Conservation (phyloP, 768 basidiomycete genomes). For the Naematelia encephala region DNA sequence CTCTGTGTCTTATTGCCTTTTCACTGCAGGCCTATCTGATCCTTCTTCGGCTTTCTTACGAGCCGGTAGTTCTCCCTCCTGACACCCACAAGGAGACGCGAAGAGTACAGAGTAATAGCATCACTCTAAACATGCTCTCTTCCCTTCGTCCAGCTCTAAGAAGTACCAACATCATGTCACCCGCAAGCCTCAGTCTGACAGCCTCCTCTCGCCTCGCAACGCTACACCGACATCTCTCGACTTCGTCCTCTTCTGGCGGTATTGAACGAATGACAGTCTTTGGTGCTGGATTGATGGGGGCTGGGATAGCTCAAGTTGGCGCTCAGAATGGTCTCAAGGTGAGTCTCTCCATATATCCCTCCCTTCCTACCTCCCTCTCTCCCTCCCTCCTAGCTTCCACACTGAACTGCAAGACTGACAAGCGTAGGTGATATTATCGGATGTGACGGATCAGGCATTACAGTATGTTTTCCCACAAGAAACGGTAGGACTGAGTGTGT, state of each 20-base stretch:
- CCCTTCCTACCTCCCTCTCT: neutral
- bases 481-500: neutral
- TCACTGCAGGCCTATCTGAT: neutral
- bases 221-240: slow-evolving; percentile 16
- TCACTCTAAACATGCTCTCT: slow-evolving; percentile 7
- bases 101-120: too few relatives aligned
- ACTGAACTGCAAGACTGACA: neutral
- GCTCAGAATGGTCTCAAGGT: slow-evolving; percentile 53
- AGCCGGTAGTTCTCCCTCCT: neutral
- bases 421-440: slow-evolving; percentile 49
- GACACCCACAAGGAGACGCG: too few relatives aligned
- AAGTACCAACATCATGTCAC: neutral
- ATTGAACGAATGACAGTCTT: slow-evolving; percentile 52
- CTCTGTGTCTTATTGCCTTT: too few relatives aligned
- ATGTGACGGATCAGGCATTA: slow-evolving; percentile 50
- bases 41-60: neutral
- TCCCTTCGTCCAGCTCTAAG: slow-evolving; percentile 9
- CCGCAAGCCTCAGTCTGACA: slow-evolving; percentile 4
- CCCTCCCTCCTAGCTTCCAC: neutral
- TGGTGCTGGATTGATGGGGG: slow-evolving; percentile 54
- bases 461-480: slow-evolving; percentile 24
- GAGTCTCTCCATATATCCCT: slow-evolving; percentile 1
- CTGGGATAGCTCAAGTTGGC: slow-evolving; percentile 54
- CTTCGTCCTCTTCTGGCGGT: neutral
- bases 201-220: neutral